Percentiles rank a stretch among this genome's conserved stretches.
Conservation (phyloP, 1,284 basidiomycete genomes). For the Coniophora puteana region DNA sequence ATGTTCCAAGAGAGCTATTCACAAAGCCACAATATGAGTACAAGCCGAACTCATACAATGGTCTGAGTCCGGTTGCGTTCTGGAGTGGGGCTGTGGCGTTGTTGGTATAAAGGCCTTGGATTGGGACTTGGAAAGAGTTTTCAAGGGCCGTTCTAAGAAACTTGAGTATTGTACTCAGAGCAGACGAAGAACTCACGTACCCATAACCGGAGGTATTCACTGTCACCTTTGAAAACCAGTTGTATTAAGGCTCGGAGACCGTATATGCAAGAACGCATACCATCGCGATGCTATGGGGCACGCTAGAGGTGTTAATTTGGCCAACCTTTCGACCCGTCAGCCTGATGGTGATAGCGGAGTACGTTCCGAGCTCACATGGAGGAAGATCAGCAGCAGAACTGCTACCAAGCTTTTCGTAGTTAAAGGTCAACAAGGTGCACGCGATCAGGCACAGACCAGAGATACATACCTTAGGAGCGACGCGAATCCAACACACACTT, state of each 20-base stretch:
- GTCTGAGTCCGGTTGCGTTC: slow-evolving; percentile 55
- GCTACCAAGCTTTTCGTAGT: slow-evolving; percentile 68
- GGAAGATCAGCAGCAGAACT: slow-evolving; percentile 71
- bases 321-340: slow-evolving; percentile 53
- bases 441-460: slow-evolving; percentile 7
- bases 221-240: slow-evolving; percentile 44
- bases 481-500: slow-evolving; percentile 66
- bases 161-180: slow-evolving; percentile 9
- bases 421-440: slow-evolving; percentile 22
- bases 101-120: slow-evolving; percentile 62
- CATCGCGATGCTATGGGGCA: slow-evolving; percentile 71
- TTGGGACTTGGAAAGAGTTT: slow-evolving; percentile 51
- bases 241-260: slow-evolving; percentile 12
- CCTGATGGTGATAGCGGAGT: slow-evolving; percentile 24
- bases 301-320: slow-evolving; percentile 72
- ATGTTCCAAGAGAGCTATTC: slow-evolving; percentile 54
- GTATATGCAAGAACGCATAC: slow-evolving; percentile 31
- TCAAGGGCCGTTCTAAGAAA: slow-evolving; percentile 45
- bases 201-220: slow-evolving; percentile 69
- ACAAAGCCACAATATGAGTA: slow-evolving; percentile 76
- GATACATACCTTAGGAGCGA: slow-evolving; percentile 62
- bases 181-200: slow-evolving; percentile 35
- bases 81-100: slow-evolving; percentile 64
- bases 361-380: slow-evolving; percentile 52
- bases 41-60: slow-evolving; percentile 71